Evolutionary conservation across 306 rosid species (phyloP), one percentile per base, ranked within the genome.

Genomic region (Quercus bicolor): DNA sequence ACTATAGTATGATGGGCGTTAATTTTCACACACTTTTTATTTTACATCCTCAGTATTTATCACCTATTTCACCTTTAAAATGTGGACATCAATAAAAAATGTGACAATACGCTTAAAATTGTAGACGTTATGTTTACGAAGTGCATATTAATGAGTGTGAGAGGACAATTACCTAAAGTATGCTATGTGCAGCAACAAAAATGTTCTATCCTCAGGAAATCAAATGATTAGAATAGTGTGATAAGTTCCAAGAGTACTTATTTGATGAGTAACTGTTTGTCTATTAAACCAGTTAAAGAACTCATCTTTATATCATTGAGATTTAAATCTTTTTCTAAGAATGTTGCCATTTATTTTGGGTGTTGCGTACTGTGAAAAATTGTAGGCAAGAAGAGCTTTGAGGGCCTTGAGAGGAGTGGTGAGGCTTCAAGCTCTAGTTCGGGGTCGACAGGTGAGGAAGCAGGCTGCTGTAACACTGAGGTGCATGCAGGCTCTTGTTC

Each of bases 401-500:
- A 86, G 92, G 89, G 99, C 99, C 8, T 90, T 96, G 90, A 96
- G 86, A 88, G 99, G 90, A 65, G 89, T 96, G 81, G 99, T 96
- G 75, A 91, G 98, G 93, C 89, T 96, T 82, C 99, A 96, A 82
- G 99, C 99, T 53, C 90, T 96, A 37, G 99, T 96, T 1, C 76
- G 99, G 65, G 99, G 99, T 37, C 74, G 97, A 61, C 94, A 90
- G 75, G 99, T 96, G 88, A 87, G 99, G 86, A 93, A 96, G 86
- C 97, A 96, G 53, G 99, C 99, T 20, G 99, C 99, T 0, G 97
- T 96, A 48, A 96, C 99, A 37, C 82, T 96, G 84, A 90, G 97
- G 79, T 96, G 99, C 87, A 96, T 96, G 99, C 99, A 96, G 77
- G 99, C 99, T 1, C 81, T 96, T 1, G 99, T 96, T 81, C 93